Evolutionary conservation across 352 stramenopile genomes (phyloP).

Genomic region (Pythium periplocum): DNA sequence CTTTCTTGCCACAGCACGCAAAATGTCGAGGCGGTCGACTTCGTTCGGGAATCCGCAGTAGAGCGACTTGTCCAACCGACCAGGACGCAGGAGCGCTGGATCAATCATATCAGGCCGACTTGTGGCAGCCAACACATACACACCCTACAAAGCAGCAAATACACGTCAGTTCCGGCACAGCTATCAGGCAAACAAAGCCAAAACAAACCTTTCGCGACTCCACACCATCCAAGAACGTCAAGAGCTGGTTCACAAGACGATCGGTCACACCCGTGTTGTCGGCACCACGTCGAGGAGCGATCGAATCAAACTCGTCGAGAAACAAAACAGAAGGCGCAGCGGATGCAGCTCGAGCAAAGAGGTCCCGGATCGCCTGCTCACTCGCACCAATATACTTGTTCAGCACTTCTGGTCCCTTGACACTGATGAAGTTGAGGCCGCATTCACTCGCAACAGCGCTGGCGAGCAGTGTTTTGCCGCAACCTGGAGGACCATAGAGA

Average conservation of each 20-base stretch:
- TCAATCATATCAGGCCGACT: constrained; percentile 97
- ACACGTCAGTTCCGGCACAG: no score
- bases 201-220: constrained; percentile 75
- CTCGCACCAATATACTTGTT: constrained; percentile 91
- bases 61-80: constrained; percentile 92
- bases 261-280: constrained; percentile 96
- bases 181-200: background rate
- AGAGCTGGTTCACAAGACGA: constrained; percentile 96
- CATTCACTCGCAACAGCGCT: constrained; percentile 84
- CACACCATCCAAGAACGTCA: constrained; percentile 97
- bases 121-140: constrained; percentile 96
- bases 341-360: constrained; percentile 74
- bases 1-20: constrained; percentile 65
- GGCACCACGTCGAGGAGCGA: constrained; percentile 90
- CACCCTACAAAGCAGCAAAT: constrained; percentile 31
- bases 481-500: constrained; percentile 88
- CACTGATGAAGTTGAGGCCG: constrained; percentile 87
- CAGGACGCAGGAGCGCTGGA: constrained; percentile 91
- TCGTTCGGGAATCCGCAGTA: constrained; percentile 88
- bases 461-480: constrained; percentile 87
- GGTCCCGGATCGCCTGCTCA: constrained; percentile 84
- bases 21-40: constrained; percentile 75
- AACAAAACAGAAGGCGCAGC: constrained; percentile 81
- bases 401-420: constrained; percentile 87
- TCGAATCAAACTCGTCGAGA: constrained; percentile 93